Evolutionary conservation across 306 rosid genomes (phyloP).

Genomic region (Citrullus amarus): DNA sequence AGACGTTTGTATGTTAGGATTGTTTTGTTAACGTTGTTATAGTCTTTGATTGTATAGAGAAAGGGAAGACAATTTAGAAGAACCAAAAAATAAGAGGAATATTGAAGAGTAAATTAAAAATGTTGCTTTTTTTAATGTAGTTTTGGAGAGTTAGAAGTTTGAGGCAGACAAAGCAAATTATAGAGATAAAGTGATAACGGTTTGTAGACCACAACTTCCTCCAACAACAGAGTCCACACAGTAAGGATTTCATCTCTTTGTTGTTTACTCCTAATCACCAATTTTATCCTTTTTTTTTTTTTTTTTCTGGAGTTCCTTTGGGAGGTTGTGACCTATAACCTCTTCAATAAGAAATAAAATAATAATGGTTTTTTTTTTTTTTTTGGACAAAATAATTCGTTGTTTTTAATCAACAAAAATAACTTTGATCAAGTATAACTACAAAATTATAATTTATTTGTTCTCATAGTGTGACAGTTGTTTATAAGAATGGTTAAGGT

Average conservation of each 20-base stretch:
- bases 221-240: conserved; percentile 28
- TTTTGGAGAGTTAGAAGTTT: conserved; percentile 8
- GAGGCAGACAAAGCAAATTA: conserved; percentile 58
- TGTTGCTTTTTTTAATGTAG: neutral
- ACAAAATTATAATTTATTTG: neutral
- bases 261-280: conserved; percentile 5
- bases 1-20: too few species aligned
- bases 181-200: conserved; percentile 74
- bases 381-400: neutral
- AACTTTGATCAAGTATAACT: neutral
- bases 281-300: neutral
- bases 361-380: too few species aligned
- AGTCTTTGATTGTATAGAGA: neutral
- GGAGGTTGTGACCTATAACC: neutral
- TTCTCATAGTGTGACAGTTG: neutral
- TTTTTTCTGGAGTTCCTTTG: neutral
- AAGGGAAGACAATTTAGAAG: neutral
- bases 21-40: too few species aligned
- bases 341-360: neutral
- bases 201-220: conserved; percentile 39
- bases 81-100: neutral
- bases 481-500: too few species aligned
- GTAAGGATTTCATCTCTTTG: conserved; percentile 7
- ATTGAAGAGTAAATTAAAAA: neutral
- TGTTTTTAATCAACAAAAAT: neutral